Evolutionary conservation across 371 early-diverging fungal species (phyloP).

Genomic region (Mortierella sp.): DNA sequence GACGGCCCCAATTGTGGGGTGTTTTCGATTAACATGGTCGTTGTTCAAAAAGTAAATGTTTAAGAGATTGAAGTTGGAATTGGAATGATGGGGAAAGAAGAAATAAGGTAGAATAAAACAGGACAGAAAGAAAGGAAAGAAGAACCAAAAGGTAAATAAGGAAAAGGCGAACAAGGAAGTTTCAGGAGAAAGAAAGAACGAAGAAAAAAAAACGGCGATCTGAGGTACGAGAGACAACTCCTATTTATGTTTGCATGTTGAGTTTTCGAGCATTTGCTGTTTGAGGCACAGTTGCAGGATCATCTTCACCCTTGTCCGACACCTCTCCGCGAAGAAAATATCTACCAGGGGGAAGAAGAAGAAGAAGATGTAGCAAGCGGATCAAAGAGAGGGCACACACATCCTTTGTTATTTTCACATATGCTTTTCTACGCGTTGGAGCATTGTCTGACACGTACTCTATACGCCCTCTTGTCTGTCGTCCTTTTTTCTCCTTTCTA

Average conservation of each 20-base stretch:
- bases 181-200: background rate
- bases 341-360: background rate
- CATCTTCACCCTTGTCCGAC: background rate
- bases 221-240: background rate
- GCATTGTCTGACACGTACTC: no score
- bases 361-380: background rate
- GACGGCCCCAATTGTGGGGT: background rate
- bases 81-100: background rate
- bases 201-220: conserved; percentile 3
- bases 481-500: no score
- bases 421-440: no score
- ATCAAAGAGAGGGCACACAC: no score
- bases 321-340: background rate
- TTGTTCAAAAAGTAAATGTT: background rate
- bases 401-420: no score
- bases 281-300: background rate
- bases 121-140: background rate
- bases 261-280: no score
- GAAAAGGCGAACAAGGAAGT: background rate
- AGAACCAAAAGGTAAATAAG: background rate
- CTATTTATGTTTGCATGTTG: background rate
- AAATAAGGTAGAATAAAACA: background rate
- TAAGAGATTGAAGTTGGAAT: background rate
- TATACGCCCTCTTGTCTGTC: no score
- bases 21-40: background rate